Percentiles rank a stretch among this genome's conserved stretches.
Conservation (phyloP, 2,329 filamentous ascomycete species). For the Meredithiella fracta region DNA sequence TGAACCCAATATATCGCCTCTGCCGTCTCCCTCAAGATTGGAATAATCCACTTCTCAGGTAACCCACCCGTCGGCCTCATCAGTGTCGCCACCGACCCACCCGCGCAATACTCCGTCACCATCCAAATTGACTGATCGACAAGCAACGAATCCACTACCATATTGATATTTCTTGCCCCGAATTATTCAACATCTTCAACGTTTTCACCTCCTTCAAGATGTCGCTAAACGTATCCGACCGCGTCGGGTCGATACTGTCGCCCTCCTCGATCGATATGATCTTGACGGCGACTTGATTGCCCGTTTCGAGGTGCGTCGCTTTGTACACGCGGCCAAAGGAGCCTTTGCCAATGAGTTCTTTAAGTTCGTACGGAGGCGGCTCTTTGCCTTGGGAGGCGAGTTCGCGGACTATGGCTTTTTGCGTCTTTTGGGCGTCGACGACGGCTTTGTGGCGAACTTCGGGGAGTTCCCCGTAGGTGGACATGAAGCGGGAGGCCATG, state of each 20-base stretch:
- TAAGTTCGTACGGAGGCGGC: constrained; percentile 41
- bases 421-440: constrained; percentile 49
- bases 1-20: constrained; percentile 35
- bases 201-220: constrained; percentile 35
- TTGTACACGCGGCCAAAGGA: constrained; percentile 52
- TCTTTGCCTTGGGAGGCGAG: constrained; percentile 38
- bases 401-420: constrained; percentile 39
- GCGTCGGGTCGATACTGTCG: constrained; percentile 42
- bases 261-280: constrained; percentile 61
- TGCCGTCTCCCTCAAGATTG: constrained; percentile 33
- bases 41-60: constrained; percentile 35
- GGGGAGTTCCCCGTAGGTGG: constrained; percentile 9
- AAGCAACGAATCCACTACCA: constrained; percentile 46
- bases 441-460: constrained; percentile 24
- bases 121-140: constrained; percentile 51
- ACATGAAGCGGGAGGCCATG: constrained; percentile 13
- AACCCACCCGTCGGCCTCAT: constrained; percentile 34
- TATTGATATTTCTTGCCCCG: constrained; percentile 48
- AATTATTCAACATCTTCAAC: constrained; percentile 44
- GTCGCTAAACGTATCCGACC: constrained; percentile 34
- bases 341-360: constrained; percentile 50
- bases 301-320: constrained; percentile 24
- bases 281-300: constrained; percentile 47
- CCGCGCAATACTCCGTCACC: constrained; percentile 51
- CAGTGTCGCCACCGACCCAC: constrained; percentile 46